Evolutionary conservation across 257 asterid species (phyloP).

Genomic region (Coffea eugenioides): DNA sequence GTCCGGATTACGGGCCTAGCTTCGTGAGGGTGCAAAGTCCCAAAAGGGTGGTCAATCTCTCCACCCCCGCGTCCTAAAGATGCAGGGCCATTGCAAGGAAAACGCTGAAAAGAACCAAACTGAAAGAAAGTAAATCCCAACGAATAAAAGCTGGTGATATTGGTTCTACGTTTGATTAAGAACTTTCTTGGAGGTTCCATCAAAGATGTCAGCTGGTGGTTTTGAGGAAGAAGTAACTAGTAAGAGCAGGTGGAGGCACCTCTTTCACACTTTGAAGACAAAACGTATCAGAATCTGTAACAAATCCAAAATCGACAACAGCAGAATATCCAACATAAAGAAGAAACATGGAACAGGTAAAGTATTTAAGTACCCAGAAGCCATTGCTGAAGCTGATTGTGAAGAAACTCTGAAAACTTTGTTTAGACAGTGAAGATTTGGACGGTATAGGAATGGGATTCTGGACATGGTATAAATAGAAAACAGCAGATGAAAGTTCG

Average conservation of each 20-base stretch:
- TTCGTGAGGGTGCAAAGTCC: no score
- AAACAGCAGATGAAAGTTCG: no score
- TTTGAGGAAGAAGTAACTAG: conserved; percentile 54
- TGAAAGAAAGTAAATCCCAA: not conserved
- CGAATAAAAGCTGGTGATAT: not conserved
- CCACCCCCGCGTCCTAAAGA: no score
- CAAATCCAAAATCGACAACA: not conserved
- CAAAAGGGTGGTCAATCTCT: no score
- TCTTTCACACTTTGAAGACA: conserved; percentile 39
- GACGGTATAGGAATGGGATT: not conserved
- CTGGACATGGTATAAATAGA: no score
- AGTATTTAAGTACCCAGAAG: conserved; percentile 39
- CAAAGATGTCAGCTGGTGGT: conserved; percentile 65
- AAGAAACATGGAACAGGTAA: not conserved
- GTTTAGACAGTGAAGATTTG: conserved; percentile 21
- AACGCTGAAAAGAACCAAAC: not conserved
- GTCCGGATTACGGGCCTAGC: no score
- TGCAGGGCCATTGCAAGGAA: not conserved
- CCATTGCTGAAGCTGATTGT: conserved; percentile 31
- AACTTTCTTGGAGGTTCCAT: conserved; percentile 76
- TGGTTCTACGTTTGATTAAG: not conserved
- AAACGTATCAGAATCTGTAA: not conserved
- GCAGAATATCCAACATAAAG: not conserved
- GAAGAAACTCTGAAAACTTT: conserved; percentile 17
- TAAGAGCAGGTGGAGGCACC: conserved; percentile 71